Evolutionary conservation across 2,329 filamentous ascomycete species (phyloP).

Genomic region (Dryadomyces quercus-mongolicae): DNA sequence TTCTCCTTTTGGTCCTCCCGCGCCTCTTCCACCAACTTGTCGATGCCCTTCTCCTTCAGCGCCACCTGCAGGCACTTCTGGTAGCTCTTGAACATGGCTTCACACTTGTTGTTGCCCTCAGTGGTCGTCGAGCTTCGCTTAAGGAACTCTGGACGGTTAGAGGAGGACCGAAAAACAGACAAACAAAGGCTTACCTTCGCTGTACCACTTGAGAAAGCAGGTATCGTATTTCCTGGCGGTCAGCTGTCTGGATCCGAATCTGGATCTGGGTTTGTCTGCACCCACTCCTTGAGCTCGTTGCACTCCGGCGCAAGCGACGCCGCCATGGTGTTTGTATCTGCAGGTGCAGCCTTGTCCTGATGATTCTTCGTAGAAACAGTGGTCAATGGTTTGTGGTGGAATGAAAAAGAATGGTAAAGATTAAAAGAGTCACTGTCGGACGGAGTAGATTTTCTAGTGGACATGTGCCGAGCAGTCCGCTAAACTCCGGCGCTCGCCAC

Average conservation of each 20-base stretch:
- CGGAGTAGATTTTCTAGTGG: neutral
- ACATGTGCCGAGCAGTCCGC: neutral
- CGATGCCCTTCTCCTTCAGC: slow-evolving; percentile 80
- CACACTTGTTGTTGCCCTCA: slow-evolving; percentile 63
- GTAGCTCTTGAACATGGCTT: slow-evolving; percentile 76
- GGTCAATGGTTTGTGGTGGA: neutral
- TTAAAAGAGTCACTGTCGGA: too few relatives aligned
- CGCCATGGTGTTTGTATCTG: slow-evolving; percentile 52
- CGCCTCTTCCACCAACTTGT: slow-evolving; percentile 84
- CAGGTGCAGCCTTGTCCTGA: neutral
- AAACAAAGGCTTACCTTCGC: slow-evolving; percentile 60
- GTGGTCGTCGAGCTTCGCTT: slow-evolving; percentile 65
- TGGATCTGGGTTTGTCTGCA: neutral
- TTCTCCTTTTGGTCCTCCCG: slow-evolving; percentile 82
- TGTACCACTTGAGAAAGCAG: slow-evolving; percentile 99
- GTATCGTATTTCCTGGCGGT: slow-evolving; percentile 72
- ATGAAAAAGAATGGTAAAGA: neutral
- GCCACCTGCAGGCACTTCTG: slow-evolving; percentile 77
- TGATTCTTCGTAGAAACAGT: too few relatives aligned
- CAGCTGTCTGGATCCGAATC: neutral
- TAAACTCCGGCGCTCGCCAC: neutral
- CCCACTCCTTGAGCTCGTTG: slow-evolving; percentile 90
- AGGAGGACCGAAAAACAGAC: neutral
- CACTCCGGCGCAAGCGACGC: slow-evolving; percentile 90
- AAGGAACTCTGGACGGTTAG: slow-evolving; percentile 60